Evolutionary conservation across 768 basidiomycete genomes (phyloP).

Genomic region (Boletus rex-veris): DNA sequence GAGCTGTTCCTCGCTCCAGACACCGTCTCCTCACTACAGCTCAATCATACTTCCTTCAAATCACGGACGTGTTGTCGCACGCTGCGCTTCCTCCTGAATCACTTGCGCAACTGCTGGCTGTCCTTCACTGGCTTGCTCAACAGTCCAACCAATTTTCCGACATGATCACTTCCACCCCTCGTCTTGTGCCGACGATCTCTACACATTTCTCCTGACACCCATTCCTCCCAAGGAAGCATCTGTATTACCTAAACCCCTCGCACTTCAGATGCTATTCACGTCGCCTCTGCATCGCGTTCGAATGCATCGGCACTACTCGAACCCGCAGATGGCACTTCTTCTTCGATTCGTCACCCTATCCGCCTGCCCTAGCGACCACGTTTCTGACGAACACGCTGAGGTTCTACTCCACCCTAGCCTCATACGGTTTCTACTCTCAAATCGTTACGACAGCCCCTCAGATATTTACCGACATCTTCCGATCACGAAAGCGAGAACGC

Average conservation of each 20-base stretch:
- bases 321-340: constrained; percentile 59
- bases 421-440: constrained; percentile 76
- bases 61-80: constrained; percentile 38
- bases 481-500: constrained; percentile 14
- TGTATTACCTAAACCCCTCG: constrained; percentile 39
- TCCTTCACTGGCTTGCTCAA: constrained; percentile 60
- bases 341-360: constrained; percentile 62
- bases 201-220: constrained; percentile 55
- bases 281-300: constrained; percentile 63
- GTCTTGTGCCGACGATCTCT: constrained; percentile 52
- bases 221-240: constrained; percentile 38
- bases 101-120: constrained; percentile 51
- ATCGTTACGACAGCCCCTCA: constrained; percentile 59
- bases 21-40: constrained; percentile 19
- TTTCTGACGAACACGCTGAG: constrained; percentile 58
- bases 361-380: constrained; percentile 33
- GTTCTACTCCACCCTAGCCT: constrained; percentile 62
- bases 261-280: constrained; percentile 53
- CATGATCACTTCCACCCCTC: constrained; percentile 47
- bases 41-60: constrained; percentile 50
- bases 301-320: constrained; percentile 58
- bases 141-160: constrained; percentile 53
- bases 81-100: constrained; percentile 48
- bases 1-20: constrained; percentile 36
- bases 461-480: constrained; percentile 40